Evolutionary conservation across 1,139 yeast species (phyloP).

Genomic region (Insectozyma bohioensis): DNA sequence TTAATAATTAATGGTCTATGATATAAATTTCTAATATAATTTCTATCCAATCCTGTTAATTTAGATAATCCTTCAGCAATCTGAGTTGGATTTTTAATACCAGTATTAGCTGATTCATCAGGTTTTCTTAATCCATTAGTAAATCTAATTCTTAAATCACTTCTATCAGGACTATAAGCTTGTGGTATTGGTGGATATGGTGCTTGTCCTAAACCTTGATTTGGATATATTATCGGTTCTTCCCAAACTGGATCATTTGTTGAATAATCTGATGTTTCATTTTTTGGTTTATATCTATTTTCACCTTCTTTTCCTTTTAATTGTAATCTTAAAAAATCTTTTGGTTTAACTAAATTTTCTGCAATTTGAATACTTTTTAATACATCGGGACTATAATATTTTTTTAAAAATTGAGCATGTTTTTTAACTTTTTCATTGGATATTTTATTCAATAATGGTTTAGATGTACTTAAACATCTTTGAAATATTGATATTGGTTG

Average conservation of each 20-base stretch:
- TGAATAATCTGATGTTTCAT: constrained; percentile 29
- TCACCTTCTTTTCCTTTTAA: constrained; percentile 31
- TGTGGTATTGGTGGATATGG: constrained; percentile 48
- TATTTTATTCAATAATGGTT: constrained; percentile 3
- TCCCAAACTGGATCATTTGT: constrained; percentile 44
- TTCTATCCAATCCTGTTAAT: constrained; percentile 72
- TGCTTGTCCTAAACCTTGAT: constrained; percentile 38
- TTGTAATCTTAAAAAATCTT: constrained; percentile 42
- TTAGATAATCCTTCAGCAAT: constrained; percentile 61
- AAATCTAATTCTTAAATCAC: constrained; percentile 41
- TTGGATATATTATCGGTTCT: constrained; percentile 48
- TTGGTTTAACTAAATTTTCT: constrained; percentile 70
- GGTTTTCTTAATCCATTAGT: constrained; percentile 17
- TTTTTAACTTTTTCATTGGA: constrained; percentile 25
- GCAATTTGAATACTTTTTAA: constrained; percentile 80
- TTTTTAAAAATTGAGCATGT: constrained; percentile 61
- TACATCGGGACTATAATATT: constrained; percentile 75
- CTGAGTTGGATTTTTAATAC: constrained; percentile 21
- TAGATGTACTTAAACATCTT: constrained; percentile 9
- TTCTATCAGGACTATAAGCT: constrained; percentile 40
- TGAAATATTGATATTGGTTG: constrained; percentile 8
- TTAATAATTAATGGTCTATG: constrained; percentile 72
- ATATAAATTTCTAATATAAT: constrained; percentile 62
- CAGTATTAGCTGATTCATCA: constrained; percentile 13
- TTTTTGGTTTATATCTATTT: constrained; percentile 31